Base-by-base conservation (phyloP, 208 protist species). In the Histomonas meleagridis region DNA sequence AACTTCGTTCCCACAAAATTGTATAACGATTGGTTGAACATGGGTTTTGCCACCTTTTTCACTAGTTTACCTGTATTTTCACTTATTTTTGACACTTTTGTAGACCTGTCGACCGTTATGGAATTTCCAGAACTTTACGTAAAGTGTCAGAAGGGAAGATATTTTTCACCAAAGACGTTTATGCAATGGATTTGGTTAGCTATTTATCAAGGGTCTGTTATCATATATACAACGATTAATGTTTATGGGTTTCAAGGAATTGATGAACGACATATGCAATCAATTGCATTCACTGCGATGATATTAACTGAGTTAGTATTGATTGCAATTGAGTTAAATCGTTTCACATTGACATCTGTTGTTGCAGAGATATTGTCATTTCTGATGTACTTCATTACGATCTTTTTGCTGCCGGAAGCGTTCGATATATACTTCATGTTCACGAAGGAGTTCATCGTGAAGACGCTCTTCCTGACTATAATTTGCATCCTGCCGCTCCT, bases 31-130 rank as follows among this genome's bases (percentile, higher is more conserved):
- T 97, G 96, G 92, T 93, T 98, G 21, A 94, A 98, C 46, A 97
- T 98, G 92, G 97, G 97, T 21, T 99, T 98, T 94, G 95, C 97
- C 4, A 99, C 97, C 9, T 91, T 98, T 46, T 99, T 98, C 93
- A 99, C 97, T 0, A 98, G 98, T 95, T 95, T 96, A 3, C 97
- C 98, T 16, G 97, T 98, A 7, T 98, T 99, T 93, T 96, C 97
- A 3, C 94, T 99, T 0, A 97, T 99, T 43, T 94, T 99, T 12
- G 98, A 99, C 93, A 95, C 98, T 78, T 97, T 98, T 94, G 95
- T 98, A 28, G 95, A 95, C 53, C 95, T 97, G 79, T 92, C 95
- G 10, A 96, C 97, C 76, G 96, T 97, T 21, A 95, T 97, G 90
- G 94, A 96, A 62, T 99, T 97, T 94, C 98, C 97, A 16, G 97